Conservation (phyloP, 2,329 filamentous ascomycete species). For the Thielaviopsis ethacetica region DNA sequence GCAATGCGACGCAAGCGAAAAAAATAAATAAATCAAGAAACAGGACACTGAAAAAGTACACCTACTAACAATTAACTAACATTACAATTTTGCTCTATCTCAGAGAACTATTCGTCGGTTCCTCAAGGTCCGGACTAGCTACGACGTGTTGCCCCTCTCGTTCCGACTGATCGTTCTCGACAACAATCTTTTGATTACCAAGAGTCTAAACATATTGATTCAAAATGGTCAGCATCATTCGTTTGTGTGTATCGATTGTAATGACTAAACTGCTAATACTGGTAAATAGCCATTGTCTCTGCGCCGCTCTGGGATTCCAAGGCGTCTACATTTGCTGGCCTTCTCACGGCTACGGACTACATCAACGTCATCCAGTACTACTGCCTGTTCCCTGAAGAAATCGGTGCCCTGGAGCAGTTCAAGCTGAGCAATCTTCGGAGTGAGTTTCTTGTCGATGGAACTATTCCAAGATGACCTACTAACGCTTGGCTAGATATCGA, state of each 20-base stretch:
- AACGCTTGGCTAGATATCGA: slow-evolving; percentile 61
- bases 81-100: slow-evolving; percentile 7
- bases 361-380: slow-evolving; percentile 99
- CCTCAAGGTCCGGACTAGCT: slow-evolving; percentile 88
- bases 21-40: background rate
- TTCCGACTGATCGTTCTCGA: slow-evolving; percentile 94
- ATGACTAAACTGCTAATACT: background rate
- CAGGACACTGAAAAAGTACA: background rate
- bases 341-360: slow-evolving; percentile 91
- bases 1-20: slow-evolving; percentile 1
- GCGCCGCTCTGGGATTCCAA: slow-evolving; percentile 94
- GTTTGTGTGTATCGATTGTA: background rate
- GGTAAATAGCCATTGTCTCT: slow-evolving; percentile 69
- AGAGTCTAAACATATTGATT: slow-evolving; percentile 86
- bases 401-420: slow-evolving; percentile 85
- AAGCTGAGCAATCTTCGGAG: slow-evolving; percentile 80
- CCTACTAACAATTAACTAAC: background rate
- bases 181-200: slow-evolving; percentile 87
- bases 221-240: slow-evolving; percentile 57
- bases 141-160: slow-evolving; percentile 91
- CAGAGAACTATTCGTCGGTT: slow-evolving; percentile 89
- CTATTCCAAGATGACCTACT: background rate
- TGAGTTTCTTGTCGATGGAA: slow-evolving; percentile 25
- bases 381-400: slow-evolving; percentile 85
- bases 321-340: slow-evolving; percentile 79